Conservation (phyloP, 2,329 filamentous ascomycete genomes). For the Neonectria hederae region DNA sequence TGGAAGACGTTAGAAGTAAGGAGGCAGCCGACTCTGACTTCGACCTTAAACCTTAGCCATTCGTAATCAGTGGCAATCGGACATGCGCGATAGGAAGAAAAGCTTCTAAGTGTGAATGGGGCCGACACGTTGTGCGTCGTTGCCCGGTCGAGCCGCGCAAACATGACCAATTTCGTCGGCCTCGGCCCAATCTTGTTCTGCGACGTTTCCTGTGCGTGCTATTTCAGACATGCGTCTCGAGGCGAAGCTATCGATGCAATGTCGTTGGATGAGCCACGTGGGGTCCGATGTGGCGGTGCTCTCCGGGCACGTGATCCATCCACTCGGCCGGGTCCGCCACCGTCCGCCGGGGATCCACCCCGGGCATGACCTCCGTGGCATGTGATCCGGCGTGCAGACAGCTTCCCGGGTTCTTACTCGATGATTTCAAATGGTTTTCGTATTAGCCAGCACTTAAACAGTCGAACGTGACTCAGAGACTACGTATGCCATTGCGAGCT, state of each 20-base stretch:
- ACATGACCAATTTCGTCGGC: neutral
- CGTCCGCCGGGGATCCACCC: conserved; percentile 33
- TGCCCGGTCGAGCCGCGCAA: conserved; percentile 12
- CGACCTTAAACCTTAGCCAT: neutral
- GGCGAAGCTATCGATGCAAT: conserved; percentile 23
- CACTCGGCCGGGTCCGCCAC: conserved; percentile 40
- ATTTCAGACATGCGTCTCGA: conserved; percentile 33
- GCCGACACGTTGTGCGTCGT: neutral
- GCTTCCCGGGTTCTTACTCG: conserved; percentile 25
- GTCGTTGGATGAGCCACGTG: conserved; percentile 37
- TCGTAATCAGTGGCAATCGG: conserved; percentile 17
- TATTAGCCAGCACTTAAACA: neutral
- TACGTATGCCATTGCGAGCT: neutral
- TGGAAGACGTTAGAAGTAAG: neutral
- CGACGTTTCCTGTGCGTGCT: conserved; percentile 16
- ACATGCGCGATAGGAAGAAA: conserved; percentile 3
- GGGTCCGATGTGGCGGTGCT: conserved; percentile 33
- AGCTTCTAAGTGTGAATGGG: neutral
- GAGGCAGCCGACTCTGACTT: conserved; percentile 20
- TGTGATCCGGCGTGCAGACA: conserved; percentile 38
- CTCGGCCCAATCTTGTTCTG: conserved; percentile 20
- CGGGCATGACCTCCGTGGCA: conserved; percentile 34
- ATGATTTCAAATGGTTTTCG: conserved; percentile 9
- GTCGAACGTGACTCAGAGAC: conserved; percentile 14
- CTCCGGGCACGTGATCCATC: conserved; percentile 6